Conservation (phyloP, 1,284 basidiomycete genomes). For the Ustilago shanxiensis region DNA sequence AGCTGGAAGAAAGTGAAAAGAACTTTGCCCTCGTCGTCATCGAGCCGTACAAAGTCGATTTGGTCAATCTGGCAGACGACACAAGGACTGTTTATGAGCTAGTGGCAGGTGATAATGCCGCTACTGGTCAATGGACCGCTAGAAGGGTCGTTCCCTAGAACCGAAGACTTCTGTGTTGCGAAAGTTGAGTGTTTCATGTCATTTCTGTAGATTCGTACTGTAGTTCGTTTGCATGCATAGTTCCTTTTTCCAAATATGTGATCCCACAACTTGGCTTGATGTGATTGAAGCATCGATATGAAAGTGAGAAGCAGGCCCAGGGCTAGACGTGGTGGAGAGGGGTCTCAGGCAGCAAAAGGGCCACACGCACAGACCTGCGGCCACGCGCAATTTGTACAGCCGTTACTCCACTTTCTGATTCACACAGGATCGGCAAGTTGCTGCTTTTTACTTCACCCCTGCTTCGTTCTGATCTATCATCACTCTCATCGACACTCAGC, state of each 20-base stretch:
- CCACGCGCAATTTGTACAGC: not conserved
- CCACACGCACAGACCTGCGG: conserved; percentile 26
- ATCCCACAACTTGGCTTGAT: not conserved
- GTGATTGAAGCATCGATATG: not conserved
- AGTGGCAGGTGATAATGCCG: conserved; percentile 31
- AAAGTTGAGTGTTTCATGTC: not conserved
- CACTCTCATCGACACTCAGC: not conserved
- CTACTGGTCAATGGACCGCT: conserved; percentile 58
- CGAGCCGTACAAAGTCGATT: conserved; percentile 67
- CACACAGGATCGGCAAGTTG: not conserved
- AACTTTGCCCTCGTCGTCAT: conserved; percentile 69
- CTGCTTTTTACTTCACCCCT: not conserved
- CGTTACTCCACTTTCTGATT: conserved; percentile 22
- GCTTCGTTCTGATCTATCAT: not conserved
- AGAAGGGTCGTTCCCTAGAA: conserved; percentile 63
- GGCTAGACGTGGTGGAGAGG: not conserved
- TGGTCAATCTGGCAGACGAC: conserved; percentile 65
- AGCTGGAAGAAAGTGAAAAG: conserved; percentile 59
- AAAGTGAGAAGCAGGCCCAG: not conserved
- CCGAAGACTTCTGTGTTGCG: not conserved
- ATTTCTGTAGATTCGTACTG: not conserved
- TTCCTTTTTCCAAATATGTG: not conserved
- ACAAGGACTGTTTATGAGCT: conserved; percentile 62
- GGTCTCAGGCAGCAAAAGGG: not conserved
- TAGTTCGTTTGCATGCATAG: conserved; percentile 12